Conservation (phyloP, 2,329 filamentous ascomycete species). For the Xenosphaeropsis pyriputrescens region DNA sequence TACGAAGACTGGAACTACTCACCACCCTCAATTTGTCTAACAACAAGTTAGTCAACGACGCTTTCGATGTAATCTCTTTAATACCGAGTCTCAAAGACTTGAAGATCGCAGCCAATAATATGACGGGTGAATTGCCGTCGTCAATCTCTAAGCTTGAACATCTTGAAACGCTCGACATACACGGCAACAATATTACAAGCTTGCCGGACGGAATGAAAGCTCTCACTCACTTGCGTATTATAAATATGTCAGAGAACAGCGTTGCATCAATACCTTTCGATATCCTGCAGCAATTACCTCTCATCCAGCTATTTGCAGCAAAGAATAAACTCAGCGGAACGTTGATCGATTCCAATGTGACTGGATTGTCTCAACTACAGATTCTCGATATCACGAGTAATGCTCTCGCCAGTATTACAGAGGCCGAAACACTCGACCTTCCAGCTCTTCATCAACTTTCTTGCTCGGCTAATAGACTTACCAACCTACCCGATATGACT, state of each 20-base stretch:
- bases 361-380: slow-evolving; percentile 49
- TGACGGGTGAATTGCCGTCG: slow-evolving; percentile 52
- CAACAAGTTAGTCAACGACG: slow-evolving; percentile 62
- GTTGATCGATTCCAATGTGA: slow-evolving; percentile 50
- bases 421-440: slow-evolving; percentile 22
- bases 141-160: slow-evolving; percentile 48
- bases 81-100: slow-evolving; percentile 63
- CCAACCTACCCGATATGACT: slow-evolving; percentile 56
- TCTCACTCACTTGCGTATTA: slow-evolving; percentile 52
- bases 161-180: slow-evolving; percentile 70
- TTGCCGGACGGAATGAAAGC: slow-evolving; percentile 55
- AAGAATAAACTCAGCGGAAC: slow-evolving; percentile 67
- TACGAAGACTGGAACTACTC: slow-evolving; percentile 58
- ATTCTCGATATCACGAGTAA: slow-evolving; percentile 68
- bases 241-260: slow-evolving; percentile 72
- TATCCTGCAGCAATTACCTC: slow-evolving; percentile 47
- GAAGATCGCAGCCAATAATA: slow-evolving; percentile 63
- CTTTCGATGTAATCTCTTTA: slow-evolving; percentile 59
- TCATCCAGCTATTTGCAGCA: slow-evolving; percentile 59
- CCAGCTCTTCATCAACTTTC: slow-evolving; percentile 61
- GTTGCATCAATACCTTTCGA: slow-evolving; percentile 60
- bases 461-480: slow-evolving; percentile 69
- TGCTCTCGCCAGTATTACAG: slow-evolving; percentile 32
- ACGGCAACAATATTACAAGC: slow-evolving; percentile 60
- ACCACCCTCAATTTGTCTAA: slow-evolving; percentile 78